Evolutionary conservation across 495 filamentous ascomycete genomes (phyloP).

Genomic region (Annulohypoxylon bovei): DNA sequence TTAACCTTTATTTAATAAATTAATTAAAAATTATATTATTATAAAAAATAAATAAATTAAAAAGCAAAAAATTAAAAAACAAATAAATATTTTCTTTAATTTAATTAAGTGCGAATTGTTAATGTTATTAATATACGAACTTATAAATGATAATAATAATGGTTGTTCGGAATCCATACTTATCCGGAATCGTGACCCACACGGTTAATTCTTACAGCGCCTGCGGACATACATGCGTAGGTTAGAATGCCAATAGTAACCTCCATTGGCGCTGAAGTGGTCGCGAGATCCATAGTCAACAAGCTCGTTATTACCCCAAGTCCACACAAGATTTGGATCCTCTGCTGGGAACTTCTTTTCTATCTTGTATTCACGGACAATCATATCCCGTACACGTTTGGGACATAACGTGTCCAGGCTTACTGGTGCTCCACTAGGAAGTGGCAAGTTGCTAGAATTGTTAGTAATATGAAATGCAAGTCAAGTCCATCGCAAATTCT

Average conservation of each 20-base stretch:
- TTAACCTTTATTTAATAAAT: too few relatives aligned
- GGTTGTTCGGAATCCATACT: too few relatives aligned
- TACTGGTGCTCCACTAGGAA: background rate
- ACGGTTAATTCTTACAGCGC: background rate
- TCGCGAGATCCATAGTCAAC: slow-evolving; percentile 9
- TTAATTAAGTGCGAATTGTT: too few relatives aligned
- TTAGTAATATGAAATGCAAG: background rate
- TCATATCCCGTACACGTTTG: slow-evolving; percentile 33
- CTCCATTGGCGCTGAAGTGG: background rate
- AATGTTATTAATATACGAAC: too few relatives aligned
- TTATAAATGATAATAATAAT: too few relatives aligned
- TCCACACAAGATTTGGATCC: background rate
- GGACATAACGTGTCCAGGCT: slow-evolving; percentile 4
- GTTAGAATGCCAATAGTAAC: slow-evolving; percentile 14
- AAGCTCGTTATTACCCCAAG: slow-evolving; percentile 15
- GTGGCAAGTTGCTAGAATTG: slow-evolving; percentile 6
- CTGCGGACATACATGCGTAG: slow-evolving; percentile 20
- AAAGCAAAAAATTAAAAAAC: too few relatives aligned
- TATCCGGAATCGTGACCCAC: too few relatives aligned
- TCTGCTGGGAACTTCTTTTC: slow-evolving; percentile 29
- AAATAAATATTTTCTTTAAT: too few relatives aligned
- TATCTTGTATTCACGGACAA: slow-evolving; percentile 20
- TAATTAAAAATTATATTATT: too few relatives aligned
- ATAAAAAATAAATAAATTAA: too few relatives aligned
- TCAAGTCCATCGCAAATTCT: background rate